Evolutionary conservation across 352 stramenopile genomes (phyloP), one percentile per base, ranked within the genome.

Genomic region (Pythium coloratum): DNA sequence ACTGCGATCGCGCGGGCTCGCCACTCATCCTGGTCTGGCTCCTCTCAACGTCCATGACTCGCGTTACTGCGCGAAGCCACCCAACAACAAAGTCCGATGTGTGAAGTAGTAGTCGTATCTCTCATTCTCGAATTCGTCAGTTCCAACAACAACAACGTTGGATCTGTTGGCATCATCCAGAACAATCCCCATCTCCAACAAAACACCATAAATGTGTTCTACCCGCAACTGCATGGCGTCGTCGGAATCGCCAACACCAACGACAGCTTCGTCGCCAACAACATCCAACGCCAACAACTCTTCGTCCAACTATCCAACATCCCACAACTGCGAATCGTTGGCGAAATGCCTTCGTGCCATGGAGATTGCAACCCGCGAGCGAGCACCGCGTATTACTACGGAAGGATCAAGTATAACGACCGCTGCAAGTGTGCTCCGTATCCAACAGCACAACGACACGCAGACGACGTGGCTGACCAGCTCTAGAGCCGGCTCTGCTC

Each of bases 381-480:
- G 26, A 32, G 33, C 47, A 8, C 47, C 47, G 5, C 18, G 4
- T 6, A 54, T 59, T 20, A 28, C 30, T 10, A 44, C 28, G 6
- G 30, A 59, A 24, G 7, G 24, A 44, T 16, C 6, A 3, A 16
- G 16, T 16, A 18, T 54, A 2, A 18, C 47, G 7, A 32, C 55
- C 1, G 3, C 14, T 8, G 24, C 57, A 3, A 42, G 4, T 8
- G 44, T 65, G 32, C 32, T 65, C 4, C 59, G 33, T 13, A 44
- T 65, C 10, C n/a, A 44, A n/a, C 3, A 24, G 16, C 5, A 55
- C 18, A 20, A 40, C 42, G 55, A 61, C 16, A 13, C 28, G 7
- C 33, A 50, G 5, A 9, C 38, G 7, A 51, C 16, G 2, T 69
- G 62, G 62, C 44, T 59, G 26, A 63, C 62, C 6, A 59, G 62